Percentiles rank a stretch among this genome's conserved stretches.
These are phyloP conservation scores for Colletotrichum zoysiae DNA, from an alignment of 2,329 filamentous ascomycete genomes.

Conservation along the genomic window DNA sequence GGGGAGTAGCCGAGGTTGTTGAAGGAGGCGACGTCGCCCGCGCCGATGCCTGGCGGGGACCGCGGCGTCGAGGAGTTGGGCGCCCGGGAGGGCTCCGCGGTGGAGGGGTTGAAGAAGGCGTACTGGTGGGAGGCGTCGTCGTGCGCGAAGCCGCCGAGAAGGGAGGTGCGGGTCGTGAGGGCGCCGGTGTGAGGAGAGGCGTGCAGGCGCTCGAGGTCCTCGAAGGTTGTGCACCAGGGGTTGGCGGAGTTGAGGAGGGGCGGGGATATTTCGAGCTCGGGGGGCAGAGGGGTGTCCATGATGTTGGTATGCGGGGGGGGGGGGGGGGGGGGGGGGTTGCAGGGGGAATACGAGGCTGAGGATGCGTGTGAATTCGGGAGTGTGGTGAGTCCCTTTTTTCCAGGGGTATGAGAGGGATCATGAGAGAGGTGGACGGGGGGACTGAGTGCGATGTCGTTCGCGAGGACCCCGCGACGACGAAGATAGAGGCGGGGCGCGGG, in stretches of 20 bases:
- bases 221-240: constrained; percentile 78
- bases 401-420: not conserved
- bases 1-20: constrained; percentile 85
- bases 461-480: not conserved
- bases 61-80: constrained; percentile 45
- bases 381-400: too few relatives aligned
- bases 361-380: not conserved
- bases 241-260: constrained; percentile 81
- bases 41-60: constrained; percentile 28
- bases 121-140: constrained; percentile 72
- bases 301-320: not conserved
- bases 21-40: constrained; percentile 60
- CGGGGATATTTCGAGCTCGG: constrained; percentile 65
- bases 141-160: constrained; percentile 74
- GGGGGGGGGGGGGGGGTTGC: not conserved
- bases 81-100: constrained; percentile 43
- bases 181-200: constrained; percentile 74
- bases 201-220: constrained; percentile 73
- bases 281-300: constrained; percentile 40
- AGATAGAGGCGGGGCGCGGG: not conserved
- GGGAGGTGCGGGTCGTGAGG: constrained; percentile 79
- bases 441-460: not conserved
- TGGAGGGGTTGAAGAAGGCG: constrained; percentile 69
- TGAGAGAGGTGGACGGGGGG: not conserved
- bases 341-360: not conserved